A percentile compares a stretch with the other conserved stretches of the same genome.
These are phyloP conservation scores for Pseudogymnoascus sp. DNA, from an alignment of 2,329 filamentous ascomycete genomes.

Conservation along the genomic window DNA sequence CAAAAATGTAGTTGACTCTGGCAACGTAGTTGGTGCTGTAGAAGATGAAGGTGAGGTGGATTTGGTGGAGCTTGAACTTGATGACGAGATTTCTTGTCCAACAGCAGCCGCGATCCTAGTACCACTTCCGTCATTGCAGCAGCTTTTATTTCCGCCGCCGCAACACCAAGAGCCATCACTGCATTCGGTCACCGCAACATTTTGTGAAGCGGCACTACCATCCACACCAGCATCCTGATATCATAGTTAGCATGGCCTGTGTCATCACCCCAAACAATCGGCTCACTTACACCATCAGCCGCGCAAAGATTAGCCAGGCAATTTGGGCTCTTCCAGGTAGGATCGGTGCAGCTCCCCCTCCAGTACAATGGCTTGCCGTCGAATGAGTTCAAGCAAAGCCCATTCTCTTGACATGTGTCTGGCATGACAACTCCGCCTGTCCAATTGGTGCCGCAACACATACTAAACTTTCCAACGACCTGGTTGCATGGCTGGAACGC, in stretches of 20 bases:
- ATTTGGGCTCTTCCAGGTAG: conserved; percentile 8
- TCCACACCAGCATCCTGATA: background rate
- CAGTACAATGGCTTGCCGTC: background rate
- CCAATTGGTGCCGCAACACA: conserved; percentile 9
- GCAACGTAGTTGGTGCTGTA: background rate
- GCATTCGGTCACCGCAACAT: conserved; percentile 1
- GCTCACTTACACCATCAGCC: background rate
- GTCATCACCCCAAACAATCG: background rate
- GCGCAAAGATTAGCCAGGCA: conserved; percentile 1
- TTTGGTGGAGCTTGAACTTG: background rate
- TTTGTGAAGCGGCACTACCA: background rate
- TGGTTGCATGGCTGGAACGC: conserved; percentile 9
- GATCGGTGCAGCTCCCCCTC: conserved; percentile 7
- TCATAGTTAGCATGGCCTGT: background rate
- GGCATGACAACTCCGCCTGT: background rate
- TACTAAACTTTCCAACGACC: conserved; percentile 5
- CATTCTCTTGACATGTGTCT: conserved; percentile 6
- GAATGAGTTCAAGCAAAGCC: conserved; percentile 1
- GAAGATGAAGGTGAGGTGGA: background rate
- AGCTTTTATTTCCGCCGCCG: background rate
- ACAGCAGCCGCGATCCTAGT: background rate
- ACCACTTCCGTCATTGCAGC: background rate
- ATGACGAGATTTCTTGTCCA: background rate
- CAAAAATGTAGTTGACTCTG: background rate
- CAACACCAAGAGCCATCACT: conserved; percentile 8